Evolutionary conservation across 441 rosid genomes (phyloP), one percentile per base, ranked within the genome.

Genomic region (California macrophylla): DNA sequence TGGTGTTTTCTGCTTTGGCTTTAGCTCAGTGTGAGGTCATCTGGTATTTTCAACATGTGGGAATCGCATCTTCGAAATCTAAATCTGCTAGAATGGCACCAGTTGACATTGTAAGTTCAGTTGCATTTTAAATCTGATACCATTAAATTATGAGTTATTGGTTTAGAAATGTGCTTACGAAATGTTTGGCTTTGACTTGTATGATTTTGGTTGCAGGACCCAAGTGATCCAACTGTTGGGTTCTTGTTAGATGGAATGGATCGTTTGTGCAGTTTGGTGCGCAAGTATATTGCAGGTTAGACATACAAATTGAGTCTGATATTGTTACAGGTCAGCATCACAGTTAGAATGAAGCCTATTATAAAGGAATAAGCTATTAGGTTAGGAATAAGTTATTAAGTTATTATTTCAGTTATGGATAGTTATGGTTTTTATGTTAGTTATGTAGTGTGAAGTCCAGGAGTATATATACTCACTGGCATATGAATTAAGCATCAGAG

Each of bases 161-260:
- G 42, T 64, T 60, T 66, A 52, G 38, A 26, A 71, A 47, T 56
- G 30, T 26, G 40, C 52, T 29, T n/a, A 29, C 66, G 6, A 50
- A 26, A 58, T 68, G 66, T 6, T 66, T 29, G 65, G 50, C 32
- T 72, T 63, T 10, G 69, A 56, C 18, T 71, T 68, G n/a, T 62
- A 38, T 69, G 25, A 63, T 70, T 70, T 76, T 74, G 80, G 66
- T 67, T 81, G 81, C 77, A 93, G 98, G 98, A 96, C 85, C 98
- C 93, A 81, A 91, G 79, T 85, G 99, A 96, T 83, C 99, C 98
- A 68, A 96, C 98, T 77, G 85, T 89, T 77, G 99, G 98, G 72
- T 96, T 90, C 85, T 83, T 96, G 71, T 80, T 96, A 38, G 98
- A 96, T 69, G 99, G 98, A 80, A 92, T 92, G 99, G 99, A 93